Percentiles rank a stretch among this genome's conserved stretches.
Conservation (phyloP, 2,329 filamentous ascomycete species). For the Diaporthe vaccinii region DNA sequence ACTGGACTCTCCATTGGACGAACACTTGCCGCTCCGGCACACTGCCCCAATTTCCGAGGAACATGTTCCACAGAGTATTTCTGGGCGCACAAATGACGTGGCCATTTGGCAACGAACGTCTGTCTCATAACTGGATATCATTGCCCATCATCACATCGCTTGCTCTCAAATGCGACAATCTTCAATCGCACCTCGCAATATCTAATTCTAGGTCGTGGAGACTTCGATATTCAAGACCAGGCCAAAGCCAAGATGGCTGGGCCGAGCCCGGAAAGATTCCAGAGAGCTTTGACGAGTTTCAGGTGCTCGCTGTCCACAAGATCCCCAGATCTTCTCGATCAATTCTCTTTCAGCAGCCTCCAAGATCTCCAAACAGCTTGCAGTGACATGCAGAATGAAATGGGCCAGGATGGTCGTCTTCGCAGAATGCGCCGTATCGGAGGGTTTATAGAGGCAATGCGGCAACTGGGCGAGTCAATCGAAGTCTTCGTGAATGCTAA, state of each 20-base stretch:
- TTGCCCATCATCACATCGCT: background rate
- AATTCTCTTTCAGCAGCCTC: background rate
- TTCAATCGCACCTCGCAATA: too few species aligned
- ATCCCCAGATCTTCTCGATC: background rate
- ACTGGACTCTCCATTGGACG: background rate
- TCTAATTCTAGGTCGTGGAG: background rate
- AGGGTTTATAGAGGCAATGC: slow-evolving; percentile 14
- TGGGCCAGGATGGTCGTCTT: background rate
- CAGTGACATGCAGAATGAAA: background rate
- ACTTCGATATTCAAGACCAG: background rate
- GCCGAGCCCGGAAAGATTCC: slow-evolving; percentile 2
- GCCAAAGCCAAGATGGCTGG: background rate
- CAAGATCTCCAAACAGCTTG: background rate
- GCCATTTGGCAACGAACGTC: background rate
- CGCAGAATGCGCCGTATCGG: background rate
- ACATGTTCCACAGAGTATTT: background rate
- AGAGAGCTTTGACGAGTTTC: slow-evolving; percentile 2
- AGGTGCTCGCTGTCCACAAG: background rate
- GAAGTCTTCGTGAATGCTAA: slow-evolving; percentile 5
- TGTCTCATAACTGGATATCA: background rate
- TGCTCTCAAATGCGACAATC: background rate
- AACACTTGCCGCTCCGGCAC: background rate
- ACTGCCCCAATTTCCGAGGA: background rate
- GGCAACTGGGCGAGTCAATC: background rate
- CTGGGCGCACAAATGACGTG: background rate